Conservation (phyloP, 2,329 filamentous ascomycete genomes). For the Fusarium sp. region DNA sequence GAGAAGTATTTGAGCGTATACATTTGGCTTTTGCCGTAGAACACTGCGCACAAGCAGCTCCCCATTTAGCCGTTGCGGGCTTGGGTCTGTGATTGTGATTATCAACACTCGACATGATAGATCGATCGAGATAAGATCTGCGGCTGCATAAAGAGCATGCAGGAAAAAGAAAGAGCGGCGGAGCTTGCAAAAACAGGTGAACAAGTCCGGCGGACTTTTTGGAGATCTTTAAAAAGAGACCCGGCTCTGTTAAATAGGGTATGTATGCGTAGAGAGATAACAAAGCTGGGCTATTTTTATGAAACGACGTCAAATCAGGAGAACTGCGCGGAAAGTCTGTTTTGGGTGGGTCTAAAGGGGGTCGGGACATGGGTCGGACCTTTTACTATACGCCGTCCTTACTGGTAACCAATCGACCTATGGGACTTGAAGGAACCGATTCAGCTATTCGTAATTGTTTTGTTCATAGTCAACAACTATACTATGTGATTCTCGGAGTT, state of each 20-base stretch:
- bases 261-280: neutral
- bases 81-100: slow-evolving; percentile 40
- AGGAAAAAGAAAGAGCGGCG: slow-evolving; percentile 10
- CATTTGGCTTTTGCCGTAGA: slow-evolving; percentile 64
- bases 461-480: neutral
- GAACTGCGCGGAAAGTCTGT: slow-evolving; percentile 29
- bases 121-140: slow-evolving; percentile 2
- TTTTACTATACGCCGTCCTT: neutral
- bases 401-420: neutral
- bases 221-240: slow-evolving; percentile 1
- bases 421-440: neutral
- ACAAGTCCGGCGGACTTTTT: slow-evolving; percentile 47
- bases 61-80: slow-evolving; percentile 59
- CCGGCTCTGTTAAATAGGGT: neutral
- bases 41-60: slow-evolving; percentile 62
- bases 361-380: slow-evolving; percentile 1
- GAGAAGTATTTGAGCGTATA: slow-evolving; percentile 55
- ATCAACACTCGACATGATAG: slow-evolving; percentile 31
- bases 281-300: slow-evolving; percentile 10
- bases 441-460: neutral
- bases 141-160: slow-evolving; percentile 18
- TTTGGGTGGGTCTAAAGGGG: slow-evolving; percentile 19
- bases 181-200: neutral
- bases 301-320: slow-evolving; percentile 24
- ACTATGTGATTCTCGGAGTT: neutral